Base-by-base conservation (phyloP, 2,329 filamentous ascomycete species). In the Colletotrichum sp. region DNA sequence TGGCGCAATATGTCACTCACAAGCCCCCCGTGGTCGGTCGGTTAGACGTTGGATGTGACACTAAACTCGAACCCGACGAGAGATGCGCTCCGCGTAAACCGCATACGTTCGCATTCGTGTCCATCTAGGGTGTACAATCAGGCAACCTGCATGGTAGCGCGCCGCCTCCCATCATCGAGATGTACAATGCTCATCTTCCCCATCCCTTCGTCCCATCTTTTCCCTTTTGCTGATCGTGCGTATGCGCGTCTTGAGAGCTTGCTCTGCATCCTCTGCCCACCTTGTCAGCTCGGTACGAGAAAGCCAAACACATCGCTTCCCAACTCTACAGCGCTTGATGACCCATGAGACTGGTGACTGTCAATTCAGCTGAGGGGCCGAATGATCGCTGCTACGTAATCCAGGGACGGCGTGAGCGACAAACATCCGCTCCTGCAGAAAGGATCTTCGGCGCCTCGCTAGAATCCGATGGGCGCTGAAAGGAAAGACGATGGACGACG, bases 341-440 rank as follows among this genome's bases (percentile, higher is more conserved):
- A 74, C 64, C 74, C 65, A 57, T 64, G 39, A 48, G 52, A 48
- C 74, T 68, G 70, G 74, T 75, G 74, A 74, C 71, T 68, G 70
- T 63, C 24, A 24, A 13, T 73, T 65, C 73, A 73, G 73, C 70
- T 68, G 70, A 32, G 70, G 43, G 43, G 34, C 61, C 70, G 59
- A 64, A 65, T 76, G 64, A 74, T 71, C 26, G 67, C 28, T 76
- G 70, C 74, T 76, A 73, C 71, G 74, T 76, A 76, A 76, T 74
- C 48, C 43, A 52, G 6, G 70, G 26, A 55, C 57, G 34, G 48
- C 65, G 28, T 60, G 48, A 16, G 59, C 28, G 43, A 69, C n/a
- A 59, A 26, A 30, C 36, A 65, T 13, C 71, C 43, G 70, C 73
- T 68, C 34, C 39, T 32, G 34, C 26, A 55, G 65, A 48, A 74